These are phyloP conservation scores for Neurospora intermedia DNA, from an alignment of 495 filamentous ascomycete genomes.

Conservation along the genomic window DNA sequence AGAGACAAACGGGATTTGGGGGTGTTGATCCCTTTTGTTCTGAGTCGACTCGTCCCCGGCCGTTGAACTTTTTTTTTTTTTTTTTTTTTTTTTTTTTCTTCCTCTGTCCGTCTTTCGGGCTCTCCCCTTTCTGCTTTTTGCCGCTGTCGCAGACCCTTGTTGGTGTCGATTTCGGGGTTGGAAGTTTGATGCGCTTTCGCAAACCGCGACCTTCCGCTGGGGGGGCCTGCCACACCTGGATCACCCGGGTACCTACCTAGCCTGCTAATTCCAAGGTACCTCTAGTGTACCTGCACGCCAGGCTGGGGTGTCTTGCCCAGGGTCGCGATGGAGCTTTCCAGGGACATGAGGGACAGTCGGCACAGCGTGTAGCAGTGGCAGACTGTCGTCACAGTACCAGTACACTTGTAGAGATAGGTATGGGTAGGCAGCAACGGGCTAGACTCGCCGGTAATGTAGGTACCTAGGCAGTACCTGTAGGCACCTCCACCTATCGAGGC, in stretches of 20 bases:
- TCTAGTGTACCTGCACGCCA: not conserved
- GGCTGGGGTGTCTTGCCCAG: not conserved
- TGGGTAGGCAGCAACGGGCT: too few species aligned
- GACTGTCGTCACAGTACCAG: too few species aligned
- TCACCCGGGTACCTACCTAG: not conserved
- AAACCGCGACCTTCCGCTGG: not conserved
- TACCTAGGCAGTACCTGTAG: too few species aligned
- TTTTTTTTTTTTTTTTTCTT: not conserved
- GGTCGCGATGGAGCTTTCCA: not conserved
- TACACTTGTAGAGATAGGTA: too few species aligned
- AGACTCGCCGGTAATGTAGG: too few species aligned
- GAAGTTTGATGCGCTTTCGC: not conserved
- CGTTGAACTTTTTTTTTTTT: not conserved
- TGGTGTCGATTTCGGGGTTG: not conserved
- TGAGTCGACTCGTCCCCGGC: not conserved
- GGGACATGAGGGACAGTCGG: not conserved
- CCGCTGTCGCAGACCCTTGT: not conserved
- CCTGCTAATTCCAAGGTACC: not conserved
- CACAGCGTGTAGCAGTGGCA: not conserved
- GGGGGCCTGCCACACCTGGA: not conserved
- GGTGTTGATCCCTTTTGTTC: not conserved
- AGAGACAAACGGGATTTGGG: not conserved
- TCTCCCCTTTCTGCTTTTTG: not conserved
- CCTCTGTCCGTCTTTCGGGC: not conserved
- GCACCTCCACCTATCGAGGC: not conserved